These are phyloP conservation scores for Lepiota venenata DNA, from an alignment of 768 basidiomycete genomes.

Conservation along the genomic window DNA sequence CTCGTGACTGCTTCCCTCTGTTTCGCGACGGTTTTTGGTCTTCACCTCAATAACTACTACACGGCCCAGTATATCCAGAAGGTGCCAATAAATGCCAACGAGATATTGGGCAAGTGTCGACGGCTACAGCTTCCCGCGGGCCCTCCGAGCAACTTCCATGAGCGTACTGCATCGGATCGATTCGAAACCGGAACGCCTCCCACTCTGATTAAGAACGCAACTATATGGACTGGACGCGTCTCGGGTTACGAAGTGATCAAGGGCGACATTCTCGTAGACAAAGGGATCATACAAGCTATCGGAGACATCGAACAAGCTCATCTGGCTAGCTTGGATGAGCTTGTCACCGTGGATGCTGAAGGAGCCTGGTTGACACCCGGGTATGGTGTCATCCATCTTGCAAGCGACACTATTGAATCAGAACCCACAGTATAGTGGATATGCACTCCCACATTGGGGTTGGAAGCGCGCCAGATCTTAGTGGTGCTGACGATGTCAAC, in stretches of 20 bases:
- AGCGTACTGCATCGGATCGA: conserved; percentile 51
- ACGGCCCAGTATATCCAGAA: conserved; percentile 5
- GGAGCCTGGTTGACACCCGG: conserved; percentile 80
- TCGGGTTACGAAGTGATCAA: conserved; percentile 52
- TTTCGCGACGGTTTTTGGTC: not conserved
- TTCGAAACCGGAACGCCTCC: conserved; percentile 59
- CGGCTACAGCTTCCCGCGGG: conserved; percentile 42
- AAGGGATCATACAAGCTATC: conserved; percentile 50
- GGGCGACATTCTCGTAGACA: conserved; percentile 59
- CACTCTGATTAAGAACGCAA: conserved; percentile 69
- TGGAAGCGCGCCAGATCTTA: conserved; percentile 23
- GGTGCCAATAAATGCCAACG: conserved; percentile 34
- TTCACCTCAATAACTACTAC: not conserved
- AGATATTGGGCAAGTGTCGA: conserved; percentile 50
- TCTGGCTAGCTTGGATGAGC: conserved; percentile 18
- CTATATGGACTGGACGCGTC: conserved; percentile 55
- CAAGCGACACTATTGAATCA: not conserved
- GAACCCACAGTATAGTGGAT: conserved; percentile 28
- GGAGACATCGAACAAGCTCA: conserved; percentile 35
- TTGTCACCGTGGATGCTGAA: conserved; percentile 46
- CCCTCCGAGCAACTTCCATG: conserved; percentile 39
- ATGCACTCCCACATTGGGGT: conserved; percentile 56
- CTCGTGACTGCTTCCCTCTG: conserved; percentile 20
- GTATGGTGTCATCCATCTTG: conserved; percentile 14
- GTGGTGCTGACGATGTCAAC: conserved; percentile 48